These are phyloP conservation scores for Alternaria sp. DNA, from an alignment of 2,329 filamentous ascomycete genomes.

Conservation along the genomic window DNA sequence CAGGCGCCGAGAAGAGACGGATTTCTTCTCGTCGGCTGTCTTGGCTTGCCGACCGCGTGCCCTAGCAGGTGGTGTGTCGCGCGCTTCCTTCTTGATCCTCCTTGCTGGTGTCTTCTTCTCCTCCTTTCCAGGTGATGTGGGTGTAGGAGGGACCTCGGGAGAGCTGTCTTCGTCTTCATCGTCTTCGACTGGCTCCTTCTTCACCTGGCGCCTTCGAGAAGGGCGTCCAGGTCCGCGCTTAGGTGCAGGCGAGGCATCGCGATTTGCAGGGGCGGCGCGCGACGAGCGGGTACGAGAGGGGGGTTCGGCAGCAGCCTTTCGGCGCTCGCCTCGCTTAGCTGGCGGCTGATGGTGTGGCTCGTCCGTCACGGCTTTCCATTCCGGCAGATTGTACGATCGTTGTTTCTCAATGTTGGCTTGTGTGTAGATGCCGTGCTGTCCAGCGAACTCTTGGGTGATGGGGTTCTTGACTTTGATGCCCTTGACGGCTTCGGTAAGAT, in stretches of 20 bases:
- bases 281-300: constrained; percentile 43
- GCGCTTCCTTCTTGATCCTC: constrained; percentile 45
- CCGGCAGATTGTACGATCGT: constrained; percentile 92
- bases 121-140: constrained; percentile 52
- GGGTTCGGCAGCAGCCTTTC: constrained; percentile 55
- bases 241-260: constrained; percentile 45
- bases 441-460: constrained; percentile 98
- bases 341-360: constrained; percentile 96
- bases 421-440: constrained; percentile 91
- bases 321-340: constrained; percentile 82
- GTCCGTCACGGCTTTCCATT: constrained; percentile 93
- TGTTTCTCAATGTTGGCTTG: constrained; percentile 98
- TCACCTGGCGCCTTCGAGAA: constrained; percentile 38
- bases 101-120: constrained; percentile 43
- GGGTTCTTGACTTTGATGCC: constrained; percentile 93
- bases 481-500: constrained; percentile 85
- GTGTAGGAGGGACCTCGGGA: constrained; percentile 49
- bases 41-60: constrained; percentile 59
- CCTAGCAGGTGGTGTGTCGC: constrained; percentile 60
- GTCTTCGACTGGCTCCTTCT: constrained; percentile 26
- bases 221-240: constrained; percentile 60
- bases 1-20: constrained; percentile 85
- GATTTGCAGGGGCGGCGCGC: constrained; percentile 37
- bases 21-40: constrained; percentile 58
- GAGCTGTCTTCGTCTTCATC: constrained; percentile 45